Evolutionary conservation across 2,329 filamentous ascomycete genomes (phyloP), one percentile per base, ranked within the genome.

Genomic region (Sclerotinia minor): DNA sequence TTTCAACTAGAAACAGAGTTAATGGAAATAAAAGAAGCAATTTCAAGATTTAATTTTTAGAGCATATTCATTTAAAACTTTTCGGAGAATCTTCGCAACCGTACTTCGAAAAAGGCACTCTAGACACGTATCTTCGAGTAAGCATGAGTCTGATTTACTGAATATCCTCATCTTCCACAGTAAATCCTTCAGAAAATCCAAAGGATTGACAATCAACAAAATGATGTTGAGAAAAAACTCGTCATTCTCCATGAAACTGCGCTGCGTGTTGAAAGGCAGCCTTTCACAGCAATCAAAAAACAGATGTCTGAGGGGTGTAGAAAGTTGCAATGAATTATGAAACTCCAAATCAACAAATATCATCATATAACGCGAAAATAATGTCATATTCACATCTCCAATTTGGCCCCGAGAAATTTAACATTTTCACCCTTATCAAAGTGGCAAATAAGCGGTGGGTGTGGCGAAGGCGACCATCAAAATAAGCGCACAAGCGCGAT

Each of bases 371-470:
- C n/a, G 1, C 6, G 35, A 38, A 38, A 38, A 38, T 38, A 7
- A 38, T 9, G 7, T 38, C 1, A 9, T 38, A 9, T 11, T 13
- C 29, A 29, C 29, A 29, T 29, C 5, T 29, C 29, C 35, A 38
- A 38, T 38, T 11, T 3, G 13, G 35, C 35, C 35, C 35, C 29
- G 5, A 13, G 11, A 38, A 11, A 38, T 38, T 38, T 13, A 24
- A 29, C 24, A 52, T 29, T 29, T 52, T 53, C 50, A 53, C 50
- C 50, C 50, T 26, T 53, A 29, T 29, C 50, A 53, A 53, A 38
- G 26, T 53, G 52, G 26, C 52, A 21, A 32, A 54, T 26, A 29
- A n/a, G n/a, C n/a, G n/a, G n/a, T n/a, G n/a, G 35, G 35, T 38
- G 32, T 29, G 29, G 29, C 29, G 29, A 29, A 29, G 5, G 29